Evolutionary conservation across 2,329 filamentous ascomycete species (phyloP), one percentile per base, ranked within the genome.

Genomic region (Xylariaceae sp.): DNA sequence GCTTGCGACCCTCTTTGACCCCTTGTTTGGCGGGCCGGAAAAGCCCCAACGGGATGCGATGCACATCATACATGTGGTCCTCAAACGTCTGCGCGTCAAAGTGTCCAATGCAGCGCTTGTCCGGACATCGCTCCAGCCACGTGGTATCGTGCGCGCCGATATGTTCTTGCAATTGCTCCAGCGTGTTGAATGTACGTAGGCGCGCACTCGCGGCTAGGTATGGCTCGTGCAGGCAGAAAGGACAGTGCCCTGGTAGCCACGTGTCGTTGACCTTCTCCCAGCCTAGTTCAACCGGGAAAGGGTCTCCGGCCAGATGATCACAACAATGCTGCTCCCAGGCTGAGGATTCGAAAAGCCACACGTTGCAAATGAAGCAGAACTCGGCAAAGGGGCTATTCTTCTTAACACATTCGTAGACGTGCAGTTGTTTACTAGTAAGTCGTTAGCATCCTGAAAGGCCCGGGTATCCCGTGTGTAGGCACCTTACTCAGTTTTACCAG

Each of bases 281-380:
- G 22, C 4, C 20, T 17, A 42, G 27, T 16, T 42, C 20, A 22
- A 42, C 20, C 4, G 23, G 23, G 6, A 40, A 12, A 29, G 16
- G 22, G 7, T 40, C 17, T 4, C 32, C 17, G 19, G 27, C 6
- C 14, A 40, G 10, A 40, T 40, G 10, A 29, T 6, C 14, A 19
- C 17, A 12, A 29, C 23, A 40, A 19, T 40, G 6, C 14, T 32
- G 2, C 16, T 40, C 37, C 16, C 6, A 40, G 6, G 29, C 27
- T 6, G 22, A 4, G 6, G 12, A 14, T 14, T 42, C 20, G 14
- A n/a, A 20, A n/a, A 42, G 35, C 27, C 20, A 42, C 20, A 34
- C 12, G 14, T 42, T 42, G 35, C n/a, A 42, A 17, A 35, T 22
- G 14, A 42, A 42, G 12, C 29, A 42, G 12, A 42, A 42, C 27